Evolutionary conservation across 768 basidiomycete species (phyloP).

Genomic region (Suillus americanus): DNA sequence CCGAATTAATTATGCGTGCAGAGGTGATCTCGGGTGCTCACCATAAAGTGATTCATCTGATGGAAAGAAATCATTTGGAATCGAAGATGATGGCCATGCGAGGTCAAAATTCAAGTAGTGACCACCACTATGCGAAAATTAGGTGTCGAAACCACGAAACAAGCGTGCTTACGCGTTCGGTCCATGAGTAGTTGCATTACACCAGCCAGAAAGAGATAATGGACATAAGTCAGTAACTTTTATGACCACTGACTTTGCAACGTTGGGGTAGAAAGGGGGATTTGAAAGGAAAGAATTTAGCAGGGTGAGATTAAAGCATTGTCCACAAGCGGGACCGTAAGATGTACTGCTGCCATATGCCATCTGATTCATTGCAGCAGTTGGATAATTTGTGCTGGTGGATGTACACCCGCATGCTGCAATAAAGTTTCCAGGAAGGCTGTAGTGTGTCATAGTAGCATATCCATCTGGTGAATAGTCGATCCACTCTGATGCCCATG

Average conservation of each 20-base stretch:
- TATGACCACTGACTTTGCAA: constrained; percentile 60
- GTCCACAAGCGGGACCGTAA: constrained; percentile 74
- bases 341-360: constrained; percentile 74
- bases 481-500: constrained; percentile 52
- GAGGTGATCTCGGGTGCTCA: constrained; percentile 16
- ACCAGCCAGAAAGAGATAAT: constrained; percentile 61
- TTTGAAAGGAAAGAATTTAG: constrained; percentile 62
- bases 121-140: constrained; percentile 49
- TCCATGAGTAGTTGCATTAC: constrained; percentile 58
- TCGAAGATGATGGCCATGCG: constrained; percentile 70
- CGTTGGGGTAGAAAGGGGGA: constrained; percentile 69
- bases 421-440: constrained; percentile 43
- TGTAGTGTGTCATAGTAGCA: constrained; percentile 82
- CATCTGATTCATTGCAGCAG: constrained; percentile 77
- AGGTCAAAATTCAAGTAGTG: constrained; percentile 80
- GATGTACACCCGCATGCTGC: constrained; percentile 79
- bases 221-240: constrained; percentile 86
- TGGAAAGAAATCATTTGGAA: constrained; percentile 74
- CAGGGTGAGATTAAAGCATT: constrained; percentile 77
- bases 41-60: constrained; percentile 69
- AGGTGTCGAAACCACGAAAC: constrained; percentile 3
- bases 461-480: constrained; percentile 58
- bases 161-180: constrained; percentile 58
- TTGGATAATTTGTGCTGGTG: constrained; percentile 66
- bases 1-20: constrained; percentile 24